Evolutionary conservation across 139 green algal species (phyloP).

Genomic region (Klebsormidium nitens): DNA sequence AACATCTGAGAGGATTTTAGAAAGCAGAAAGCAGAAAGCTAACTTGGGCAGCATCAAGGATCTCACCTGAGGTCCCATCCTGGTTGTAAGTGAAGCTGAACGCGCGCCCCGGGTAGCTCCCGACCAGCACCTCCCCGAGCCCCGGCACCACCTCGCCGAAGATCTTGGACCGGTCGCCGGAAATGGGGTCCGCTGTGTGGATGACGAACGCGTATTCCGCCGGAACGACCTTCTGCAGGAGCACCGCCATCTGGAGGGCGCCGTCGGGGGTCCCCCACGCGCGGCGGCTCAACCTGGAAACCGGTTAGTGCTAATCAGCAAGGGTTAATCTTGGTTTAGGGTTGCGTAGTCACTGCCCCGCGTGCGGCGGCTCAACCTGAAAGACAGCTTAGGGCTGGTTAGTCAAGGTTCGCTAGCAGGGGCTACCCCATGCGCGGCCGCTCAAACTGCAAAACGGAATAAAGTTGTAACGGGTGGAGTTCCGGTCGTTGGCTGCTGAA

Average conservation of each 20-base stretch:
- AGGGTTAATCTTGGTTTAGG: too few relatives aligned
- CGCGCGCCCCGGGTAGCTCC: constrained; percentile 52
- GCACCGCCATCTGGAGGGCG: constrained; percentile 65
- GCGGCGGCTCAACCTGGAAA: constrained; percentile 45
- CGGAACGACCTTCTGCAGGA: constrained; percentile 58
- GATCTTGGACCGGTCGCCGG: constrained; percentile 30
- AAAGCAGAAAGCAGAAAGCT: too few relatives aligned
- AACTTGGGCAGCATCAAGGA: too few relatives aligned
- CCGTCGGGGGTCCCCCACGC: constrained; percentile 63
- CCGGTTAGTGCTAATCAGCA: too few relatives aligned
- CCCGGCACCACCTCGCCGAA: constrained; percentile 50
- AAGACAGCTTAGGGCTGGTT: too few relatives aligned
- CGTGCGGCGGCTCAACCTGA: constrained; percentile 54
- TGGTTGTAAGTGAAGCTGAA: constrained; percentile 14
- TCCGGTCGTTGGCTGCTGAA: too few relatives aligned
- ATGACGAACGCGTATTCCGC: constrained; percentile 87
- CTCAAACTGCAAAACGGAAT: too few relatives aligned
- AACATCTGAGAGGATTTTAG: too few relatives aligned
- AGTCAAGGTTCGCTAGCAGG: too few relatives aligned
- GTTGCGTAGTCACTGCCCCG: constrained; percentile 58
- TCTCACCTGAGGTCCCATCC: constrained; percentile 37
- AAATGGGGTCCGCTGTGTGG: constrained; percentile 81
- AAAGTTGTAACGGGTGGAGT: too few relatives aligned
- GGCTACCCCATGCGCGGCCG: too few relatives aligned
- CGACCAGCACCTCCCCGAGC: constrained; percentile 61